Base-by-base conservation (phyloP, 2,329 filamentous ascomycete genomes). In the Zasmidium citrigriseum region DNA sequence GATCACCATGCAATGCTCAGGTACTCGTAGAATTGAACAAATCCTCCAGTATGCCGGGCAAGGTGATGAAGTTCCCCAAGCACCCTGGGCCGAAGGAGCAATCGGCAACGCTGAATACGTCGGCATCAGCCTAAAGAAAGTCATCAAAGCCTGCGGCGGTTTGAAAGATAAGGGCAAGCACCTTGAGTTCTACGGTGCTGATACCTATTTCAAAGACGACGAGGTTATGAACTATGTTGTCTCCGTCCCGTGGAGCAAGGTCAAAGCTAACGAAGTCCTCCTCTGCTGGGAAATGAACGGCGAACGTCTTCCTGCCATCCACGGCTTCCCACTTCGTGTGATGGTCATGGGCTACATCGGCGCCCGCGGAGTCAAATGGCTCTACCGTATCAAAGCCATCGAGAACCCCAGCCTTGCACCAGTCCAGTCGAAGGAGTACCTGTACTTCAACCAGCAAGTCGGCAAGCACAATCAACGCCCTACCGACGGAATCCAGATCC, bases 201-300 rank as follows among this genome's bases (percentile, higher is more conserved):
- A 91, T 57, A 89, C 86, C 0, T 90, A 91, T 67, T 88, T 90
- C 77, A 90, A 90, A 71, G 83, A 86, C 51, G 79, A 82, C 16
- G 75, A 87, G 46, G 79, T 82, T 0, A 83, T 83, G 75, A 90
- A 90, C 71, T 91, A 90, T 65, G 77, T 83, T 20, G 86, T 89
- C 49, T 84, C 80, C 14, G 51, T 90, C 0, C 88, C 88, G 0
- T 87, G 81, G 77, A 80, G 82, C 5, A 90, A 90, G 71, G 86
- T 89, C 48, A 87, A 86, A 63, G 85, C 85, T 54, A 84, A 82
- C 54, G 87, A 90, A 62, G 87, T 89, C 5, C 74, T 90, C 24
- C 76, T 89, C 4, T 69, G 60, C 10, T 70, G 63, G 61, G 78
- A 79, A 49, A 90, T 90, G 87, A 89, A 89, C 61, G 86, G 84